Evolutionary conservation across 1,139 yeast species (phyloP).

Genomic region (Lodderomyces parapsilosis): DNA sequence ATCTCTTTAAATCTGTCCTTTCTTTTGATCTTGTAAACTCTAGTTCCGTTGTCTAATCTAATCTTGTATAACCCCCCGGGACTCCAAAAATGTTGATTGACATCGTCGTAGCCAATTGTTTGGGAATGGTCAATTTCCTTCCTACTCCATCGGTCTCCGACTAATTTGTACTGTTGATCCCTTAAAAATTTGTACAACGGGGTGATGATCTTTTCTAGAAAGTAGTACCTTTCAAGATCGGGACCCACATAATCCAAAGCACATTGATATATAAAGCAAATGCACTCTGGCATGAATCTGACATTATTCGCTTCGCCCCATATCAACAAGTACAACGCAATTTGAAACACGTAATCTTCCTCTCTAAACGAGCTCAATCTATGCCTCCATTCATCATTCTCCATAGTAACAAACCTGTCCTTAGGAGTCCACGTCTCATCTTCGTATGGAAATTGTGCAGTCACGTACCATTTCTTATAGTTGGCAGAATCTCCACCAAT

Average conservation of each 20-base stretch:
- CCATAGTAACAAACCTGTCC: not conserved
- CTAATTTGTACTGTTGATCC: conserved; percentile 39
- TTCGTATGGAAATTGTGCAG: conserved; percentile 21
- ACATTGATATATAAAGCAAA: conserved; percentile 38
- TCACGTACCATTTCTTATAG: conserved; percentile 43
- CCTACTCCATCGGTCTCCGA: conserved; percentile 42
- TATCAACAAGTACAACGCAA: conserved; percentile 34
- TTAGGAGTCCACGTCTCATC: conserved; percentile 11
- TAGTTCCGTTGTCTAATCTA: conserved; percentile 36
- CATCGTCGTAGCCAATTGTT: conserved; percentile 82
- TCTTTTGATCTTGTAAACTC: conserved; percentile 44
- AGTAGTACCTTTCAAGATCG: conserved; percentile 17
- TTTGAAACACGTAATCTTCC: conserved; percentile 27
- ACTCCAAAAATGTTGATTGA: conserved; percentile 85
- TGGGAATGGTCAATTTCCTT: conserved; percentile 65
- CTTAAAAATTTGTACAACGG: conserved; percentile 46
- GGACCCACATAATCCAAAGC: conserved; percentile 24
- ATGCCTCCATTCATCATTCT: not conserved
- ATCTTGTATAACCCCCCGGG: conserved; percentile 58
- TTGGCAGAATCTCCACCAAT: conserved; percentile 43
- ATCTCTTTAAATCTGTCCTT: conserved; percentile 48
- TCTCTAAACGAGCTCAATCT: conserved; percentile 19
- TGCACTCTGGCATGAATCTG: conserved; percentile 43
- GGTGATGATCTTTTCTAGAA: conserved; percentile 39
- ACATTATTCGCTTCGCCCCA: conserved; percentile 48